Evolutionary conservation across 2,329 filamentous ascomycete genomes (phyloP).

Genomic region (Apiospora marii): DNA sequence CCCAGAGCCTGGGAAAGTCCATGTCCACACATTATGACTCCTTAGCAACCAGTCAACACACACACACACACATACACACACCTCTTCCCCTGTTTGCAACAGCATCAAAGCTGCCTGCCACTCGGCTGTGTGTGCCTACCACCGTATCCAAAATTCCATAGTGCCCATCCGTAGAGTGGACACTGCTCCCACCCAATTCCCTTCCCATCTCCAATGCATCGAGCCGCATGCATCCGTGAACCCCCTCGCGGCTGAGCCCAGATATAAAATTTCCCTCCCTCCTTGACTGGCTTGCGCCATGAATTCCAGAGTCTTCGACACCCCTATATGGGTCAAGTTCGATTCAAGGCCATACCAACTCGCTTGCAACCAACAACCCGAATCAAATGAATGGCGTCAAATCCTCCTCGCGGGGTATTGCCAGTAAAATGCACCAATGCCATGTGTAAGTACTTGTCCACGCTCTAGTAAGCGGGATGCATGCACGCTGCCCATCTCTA

Average conservation of each 20-base stretch:
- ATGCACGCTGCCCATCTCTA: slow-evolving; percentile 7
- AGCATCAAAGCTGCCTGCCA: background rate
- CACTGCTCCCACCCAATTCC: background rate
- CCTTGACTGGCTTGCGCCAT: slow-evolving; percentile 6
- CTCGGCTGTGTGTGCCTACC: background rate
- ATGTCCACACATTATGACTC: background rate
- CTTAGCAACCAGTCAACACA: background rate
- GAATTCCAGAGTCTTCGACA: slow-evolving; percentile 5
- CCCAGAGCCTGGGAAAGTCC: background rate
- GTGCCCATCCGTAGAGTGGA: background rate
- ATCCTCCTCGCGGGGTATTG: slow-evolving; percentile 22
- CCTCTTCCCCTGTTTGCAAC: background rate
- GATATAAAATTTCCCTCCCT: background rate
- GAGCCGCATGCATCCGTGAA: background rate
- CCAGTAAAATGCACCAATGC: slow-evolving; percentile 22
- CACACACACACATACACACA: too few relatives aligned
- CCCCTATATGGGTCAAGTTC: background rate
- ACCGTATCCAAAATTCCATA: background rate
- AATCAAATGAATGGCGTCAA: slow-evolving; percentile 16
- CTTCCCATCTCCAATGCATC: slow-evolving; percentile 1
- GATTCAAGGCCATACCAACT: slow-evolving; percentile 13
- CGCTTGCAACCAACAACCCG: background rate
- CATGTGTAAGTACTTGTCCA: slow-evolving; percentile 16
- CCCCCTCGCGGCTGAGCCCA: background rate
- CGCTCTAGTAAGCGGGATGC: slow-evolving; percentile 5